Evolutionary conservation across 495 filamentous ascomycete genomes (phyloP).

Genomic region (Bombardia bombarda): DNA sequence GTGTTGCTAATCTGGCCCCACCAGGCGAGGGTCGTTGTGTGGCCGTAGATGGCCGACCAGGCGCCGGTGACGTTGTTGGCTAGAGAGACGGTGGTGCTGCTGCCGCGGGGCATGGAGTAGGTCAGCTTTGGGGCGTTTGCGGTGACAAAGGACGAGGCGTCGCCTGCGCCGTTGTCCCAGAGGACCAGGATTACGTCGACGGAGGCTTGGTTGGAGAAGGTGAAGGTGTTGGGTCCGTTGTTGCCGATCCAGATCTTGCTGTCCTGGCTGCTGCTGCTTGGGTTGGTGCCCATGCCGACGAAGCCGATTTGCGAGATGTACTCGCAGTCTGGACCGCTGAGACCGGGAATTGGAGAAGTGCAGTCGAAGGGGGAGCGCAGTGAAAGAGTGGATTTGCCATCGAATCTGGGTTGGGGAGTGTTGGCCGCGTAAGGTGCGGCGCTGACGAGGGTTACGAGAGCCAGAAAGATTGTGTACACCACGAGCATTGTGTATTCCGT

Average conservation of each 20-base stretch:
- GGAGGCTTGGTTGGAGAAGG: slow-evolving; percentile 6
- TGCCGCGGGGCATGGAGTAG: slow-evolving; percentile 3
- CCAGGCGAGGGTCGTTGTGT: slow-evolving; percentile 1
- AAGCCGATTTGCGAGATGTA: slow-evolving; percentile 5
- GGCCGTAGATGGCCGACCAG: slow-evolving; percentile 2
- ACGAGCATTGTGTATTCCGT: no score
- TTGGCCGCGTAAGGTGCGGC: no score
- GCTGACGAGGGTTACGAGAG: no score
- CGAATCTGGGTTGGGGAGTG: no score
- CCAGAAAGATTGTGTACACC: no score
- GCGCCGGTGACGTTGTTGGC: slow-evolving; percentile 8
- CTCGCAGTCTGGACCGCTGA: slow-evolving; percentile 1
- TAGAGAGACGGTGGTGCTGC: slow-evolving; percentile 4
- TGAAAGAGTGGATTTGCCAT: not conserved
- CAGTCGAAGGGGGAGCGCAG: not conserved
- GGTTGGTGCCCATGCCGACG: not conserved
- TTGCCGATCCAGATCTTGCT: slow-evolving; percentile 4
- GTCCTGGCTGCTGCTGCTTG: not conserved
- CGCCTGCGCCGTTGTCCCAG: slow-evolving; percentile 5
- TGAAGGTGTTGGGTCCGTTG: slow-evolving; percentile 13
- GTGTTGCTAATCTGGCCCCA: slow-evolving; percentile 22
- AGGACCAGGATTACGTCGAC: slow-evolving; percentile 6
- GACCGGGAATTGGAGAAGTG: not conserved
- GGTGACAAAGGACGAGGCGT: slow-evolving; percentile 7
- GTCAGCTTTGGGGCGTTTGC: slow-evolving; percentile 3